Evolutionary conservation across 768 basidiomycete species (phyloP), one percentile per base, ranked within the genome.

Genomic region (Amylocystis lapponica): DNA sequence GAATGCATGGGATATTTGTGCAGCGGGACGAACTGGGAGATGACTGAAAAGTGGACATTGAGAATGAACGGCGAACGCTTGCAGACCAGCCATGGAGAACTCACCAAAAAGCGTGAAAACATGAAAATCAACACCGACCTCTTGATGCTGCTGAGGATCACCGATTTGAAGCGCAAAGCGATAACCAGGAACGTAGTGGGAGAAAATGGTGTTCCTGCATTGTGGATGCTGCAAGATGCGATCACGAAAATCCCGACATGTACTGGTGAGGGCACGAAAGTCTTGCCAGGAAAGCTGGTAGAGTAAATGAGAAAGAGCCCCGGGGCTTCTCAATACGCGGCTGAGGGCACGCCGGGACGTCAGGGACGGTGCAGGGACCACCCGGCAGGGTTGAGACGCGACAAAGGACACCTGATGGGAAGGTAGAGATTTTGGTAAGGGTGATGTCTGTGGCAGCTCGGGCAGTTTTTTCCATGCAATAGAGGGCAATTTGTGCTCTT

Each of bases 1-100:
- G 84, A 78, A 45, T 81, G 78, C 57, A 76, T 76, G 0, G 86
- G 86, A 52, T 89, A 90, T 26, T 69, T 70, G 51, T 87, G 83
- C 19, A 87, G 69, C 0, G 79, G 75, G 9, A 81, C 63, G 9
- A 66, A 66, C 53, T 83, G 81, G 0, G 86, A 86, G 37, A 79
- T 64, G 49, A 83, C 86, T 87, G 51, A 30, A n/a, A n/a, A n/a
- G n/a, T n/a, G n/a, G n/a, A n/a, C n/a, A n/a, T n/a, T n/a, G n/a
- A n/a, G n/a, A n/a, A n/a, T n/a, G n/a, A n/a, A n/a, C n/a, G n/a
- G n/a, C n/a, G n/a, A n/a, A n/a, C n/a, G n/a, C n/a, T n/a, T n/a
- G n/a, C n/a, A n/a, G n/a, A n/a, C n/a, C n/a, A 46, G 45, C 51
- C 36, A 46, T 36, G 36, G 37, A 26, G 30, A 35, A 74, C 85